Base-by-base conservation (phyloP, 352 stramenopile genomes). In the Pythium dissotocum region DNA sequence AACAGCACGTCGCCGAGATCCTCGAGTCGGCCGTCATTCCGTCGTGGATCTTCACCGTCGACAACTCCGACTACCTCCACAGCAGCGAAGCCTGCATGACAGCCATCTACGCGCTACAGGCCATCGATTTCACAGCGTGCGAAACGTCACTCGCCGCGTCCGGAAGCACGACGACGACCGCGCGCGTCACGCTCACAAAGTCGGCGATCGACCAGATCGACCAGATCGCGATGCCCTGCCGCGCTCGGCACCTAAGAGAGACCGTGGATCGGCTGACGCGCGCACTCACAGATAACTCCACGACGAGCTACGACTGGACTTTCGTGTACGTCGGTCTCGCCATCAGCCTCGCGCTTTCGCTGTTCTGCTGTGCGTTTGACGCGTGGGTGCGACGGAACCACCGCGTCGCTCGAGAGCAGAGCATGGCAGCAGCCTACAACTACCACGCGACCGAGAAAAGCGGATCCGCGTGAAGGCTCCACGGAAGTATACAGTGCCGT, bases 31-130 rank as follows among this genome's bases (percentile, higher is more conserved):
- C 8, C 8, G 12, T 42, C 26, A 36, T 28, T 21, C 26, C 58
- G 24, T n/a, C 58, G 16, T 66, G 60, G 60, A 30, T 58, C 48
- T 66, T 66, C 60, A 51, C 48, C 2, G 14, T 51, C 16, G n/a
- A 24, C 46, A 14, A 59, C 13, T 59, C 35, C 16, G 48, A 66
- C 51, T 26, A 26, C 13, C 35, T 66, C 32, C 60, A 59, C 60
- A n/a, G 60, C 36, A 66, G 60, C 26, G 60, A 58, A 32, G 60
- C 60, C n/a, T 66, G 60, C 35, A 32, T 59, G 32, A 59, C 60
- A 6, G 40, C 33, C 2, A 33, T 66, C 4, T 10, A 52, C 6
- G 33, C 33, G n/a, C 33, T 66, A 1, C n/a, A 38, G 8, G 10
- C 8, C 18, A 26, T 59, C 42, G 12, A 32, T 7, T 52, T 55